A percentile compares a stretch with the other conserved stretches of the same genome.
These are phyloP conservation scores for Microbotryomycetes sp. DNA, from an alignment of 1,284 basidiomycete genomes.

Conservation along the genomic window DNA sequence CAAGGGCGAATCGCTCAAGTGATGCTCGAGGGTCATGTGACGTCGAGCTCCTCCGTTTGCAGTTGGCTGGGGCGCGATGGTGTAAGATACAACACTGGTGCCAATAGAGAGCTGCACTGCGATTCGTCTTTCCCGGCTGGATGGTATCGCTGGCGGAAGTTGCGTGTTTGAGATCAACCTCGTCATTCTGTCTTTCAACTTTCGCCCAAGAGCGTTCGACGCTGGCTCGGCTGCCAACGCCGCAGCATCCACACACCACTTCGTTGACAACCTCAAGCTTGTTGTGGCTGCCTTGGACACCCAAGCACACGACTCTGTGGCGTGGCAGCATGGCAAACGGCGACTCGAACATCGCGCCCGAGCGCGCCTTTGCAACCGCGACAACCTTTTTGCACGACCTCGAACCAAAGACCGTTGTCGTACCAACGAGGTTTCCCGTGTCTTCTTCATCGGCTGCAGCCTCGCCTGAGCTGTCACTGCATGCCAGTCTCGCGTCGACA, in stretches of 20 bases:
- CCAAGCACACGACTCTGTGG: no score
- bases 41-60: no score
- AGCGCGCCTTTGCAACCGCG: background rate
- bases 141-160: background rate
- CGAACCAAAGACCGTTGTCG: background rate
- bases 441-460: no score
- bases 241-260: background rate
- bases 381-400: background rate
- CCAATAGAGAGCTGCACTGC: background rate
- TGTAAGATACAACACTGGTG: no score
- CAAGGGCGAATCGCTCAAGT: conserved; percentile 18
- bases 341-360: background rate
- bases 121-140: background rate
- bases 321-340: background rate
- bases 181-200: no score
- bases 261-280: background rate
- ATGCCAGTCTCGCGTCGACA: background rate
- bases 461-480: background rate
- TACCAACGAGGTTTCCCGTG: background rate
- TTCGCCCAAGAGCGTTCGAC: background rate
- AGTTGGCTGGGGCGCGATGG: no score
- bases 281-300: background rate
- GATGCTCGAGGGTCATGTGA: background rate
- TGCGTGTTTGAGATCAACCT: no score
- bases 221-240: background rate